Base-by-base conservation (phyloP, 306 rosid genomes). In the Coriaria nepalensis region DNA sequence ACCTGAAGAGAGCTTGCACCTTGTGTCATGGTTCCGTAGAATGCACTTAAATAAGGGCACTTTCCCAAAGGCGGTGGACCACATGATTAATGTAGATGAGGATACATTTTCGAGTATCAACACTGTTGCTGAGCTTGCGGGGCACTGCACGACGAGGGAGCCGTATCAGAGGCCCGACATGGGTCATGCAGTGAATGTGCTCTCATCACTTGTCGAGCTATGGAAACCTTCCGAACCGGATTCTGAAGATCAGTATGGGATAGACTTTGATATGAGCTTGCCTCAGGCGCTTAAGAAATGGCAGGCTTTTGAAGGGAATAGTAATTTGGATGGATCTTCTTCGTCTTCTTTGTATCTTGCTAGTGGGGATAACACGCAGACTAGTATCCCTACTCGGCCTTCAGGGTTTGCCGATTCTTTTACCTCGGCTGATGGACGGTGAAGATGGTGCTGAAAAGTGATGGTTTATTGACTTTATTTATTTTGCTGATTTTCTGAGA, bases 151-250 rank as follows among this genome's bases (percentile, higher is more conserved):
- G 10, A 82, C 81, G 2, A 62, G 95, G 42, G 97, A 90, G 65
- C 79, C 95, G 4, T 55, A 74, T 62, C 93, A 81, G 29, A 78
- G 95, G 4, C 97, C 97, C 2, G 95, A 90, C 43, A 84, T 90
- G 84, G 53, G 93, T 34, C 87, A 77, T 49, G 84, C 36, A 0
- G 97, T 90, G 62, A 84, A 75, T 44, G 92, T 81, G 47, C 68
- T 90, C 15, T 82, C 84, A 0, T 67, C 95, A 13, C 85, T 84
- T n/a, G 61, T 84, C 29, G 80, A 81, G 63, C 68, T 74, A 9
- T 84, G 94, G 97, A 84, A 77, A 60, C 97, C 97, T 4, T 7
- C 75, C n/a, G 72, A 68, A 47, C 36, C 60, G 10, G 61, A 61
- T 39, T 38, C 13, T 9, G 84, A 77, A 34, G 93, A 72, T 7